phyloP scores from a whole-genome alignment of 371 early-diverging fungal genomes.

The Chytridium lagenaria region DNA sequence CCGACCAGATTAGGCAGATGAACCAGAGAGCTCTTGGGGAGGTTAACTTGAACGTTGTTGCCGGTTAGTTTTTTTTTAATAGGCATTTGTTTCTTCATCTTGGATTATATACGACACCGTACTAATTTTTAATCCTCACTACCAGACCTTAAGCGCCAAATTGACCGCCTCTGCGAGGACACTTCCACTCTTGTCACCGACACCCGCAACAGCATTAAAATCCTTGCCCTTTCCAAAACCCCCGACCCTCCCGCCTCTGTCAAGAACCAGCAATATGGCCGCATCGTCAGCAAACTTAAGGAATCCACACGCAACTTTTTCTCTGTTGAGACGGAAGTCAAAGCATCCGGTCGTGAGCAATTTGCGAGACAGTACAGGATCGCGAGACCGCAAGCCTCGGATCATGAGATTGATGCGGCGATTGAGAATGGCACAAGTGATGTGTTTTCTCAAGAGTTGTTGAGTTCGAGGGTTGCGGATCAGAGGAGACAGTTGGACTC shows the following conservation, averaged over 20 bases:
- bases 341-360: conserved; percentile 23
- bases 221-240: conserved; percentile 24
- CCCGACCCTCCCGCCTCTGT: conserved; percentile 22
- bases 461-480: conserved; percentile 46
- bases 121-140: too few species aligned
- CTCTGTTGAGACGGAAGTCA: conserved; percentile 31
- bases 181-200: conserved; percentile 21
- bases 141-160: conserved; percentile 18
- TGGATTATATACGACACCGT: too few species aligned
- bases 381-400: conserved; percentile 57
- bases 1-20: conserved; percentile 19
- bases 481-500: conserved; percentile 53
- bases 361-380: conserved; percentile 38
- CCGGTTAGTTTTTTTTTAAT: conserved; percentile 10
- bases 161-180: conserved; percentile 24
- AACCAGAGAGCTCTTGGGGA: conserved; percentile 24
- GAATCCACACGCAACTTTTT: conserved; percentile 23
- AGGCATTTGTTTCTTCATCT: neutral
- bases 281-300: conserved; percentile 26
- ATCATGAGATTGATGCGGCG: conserved; percentile 53
- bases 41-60: conserved; percentile 25
- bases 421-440: conserved; percentile 54
- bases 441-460: conserved; percentile 56
- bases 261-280: conserved; percentile 34
- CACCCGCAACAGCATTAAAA: conserved; percentile 31